Conservation (phyloP, 164 flowering plant genomes). For the Pachysandra terminalis region DNA sequence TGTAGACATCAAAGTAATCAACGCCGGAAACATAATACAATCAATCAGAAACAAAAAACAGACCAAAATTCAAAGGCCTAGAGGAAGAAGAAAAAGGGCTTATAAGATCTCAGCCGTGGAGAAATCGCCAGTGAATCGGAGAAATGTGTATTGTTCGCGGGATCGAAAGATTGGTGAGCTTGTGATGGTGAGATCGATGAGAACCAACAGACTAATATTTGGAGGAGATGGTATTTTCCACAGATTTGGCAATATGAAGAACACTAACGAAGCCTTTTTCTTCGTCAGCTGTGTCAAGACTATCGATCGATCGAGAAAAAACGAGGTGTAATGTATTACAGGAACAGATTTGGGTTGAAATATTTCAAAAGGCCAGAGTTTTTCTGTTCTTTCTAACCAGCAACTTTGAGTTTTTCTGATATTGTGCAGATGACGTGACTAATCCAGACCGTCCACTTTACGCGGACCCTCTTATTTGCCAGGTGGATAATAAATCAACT, state of each 20-base stretch:
- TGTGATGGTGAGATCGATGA: not conserved
- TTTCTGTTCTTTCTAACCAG: no score
- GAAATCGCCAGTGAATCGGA: constrained; percentile 7
- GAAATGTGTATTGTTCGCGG: constrained; percentile 2
- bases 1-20: not conserved
- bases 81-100: constrained; percentile 2
- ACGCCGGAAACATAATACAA: not conserved
- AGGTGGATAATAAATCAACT: no score
- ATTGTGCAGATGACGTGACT: no score
- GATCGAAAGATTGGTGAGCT: constrained; percentile 10
- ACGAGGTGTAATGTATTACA: no score
- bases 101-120: constrained; percentile 9
- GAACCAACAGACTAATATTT: no score
- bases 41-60: not conserved
- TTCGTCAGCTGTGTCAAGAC: no score
- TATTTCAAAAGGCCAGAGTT: no score
- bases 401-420: no score
- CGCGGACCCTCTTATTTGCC: no score
- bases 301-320: no score
- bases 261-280: not conserved
- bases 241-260: not conserved
- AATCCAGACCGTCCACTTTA: no score
- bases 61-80: constrained; percentile 3
- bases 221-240: not conserved
- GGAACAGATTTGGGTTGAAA: no score